Evolutionary conservation across 2,329 filamentous ascomycete genomes (phyloP).

Genomic region (Pseudogymnoascus sp.): DNA sequence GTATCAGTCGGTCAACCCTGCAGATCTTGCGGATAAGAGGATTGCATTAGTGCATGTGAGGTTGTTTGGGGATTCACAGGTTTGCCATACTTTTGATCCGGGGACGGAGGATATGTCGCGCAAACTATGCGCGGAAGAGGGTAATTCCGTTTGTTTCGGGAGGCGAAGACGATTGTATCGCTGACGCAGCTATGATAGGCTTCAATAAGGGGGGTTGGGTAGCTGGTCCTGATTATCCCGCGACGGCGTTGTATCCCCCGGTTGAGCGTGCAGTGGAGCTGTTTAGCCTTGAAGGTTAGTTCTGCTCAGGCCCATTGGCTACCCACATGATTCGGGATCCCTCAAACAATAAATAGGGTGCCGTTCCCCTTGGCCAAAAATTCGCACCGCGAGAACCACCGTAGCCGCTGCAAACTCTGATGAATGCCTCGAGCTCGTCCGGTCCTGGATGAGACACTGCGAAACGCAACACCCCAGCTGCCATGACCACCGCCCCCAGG

Average conservation of each 20-base stretch:
- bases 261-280: background rate
- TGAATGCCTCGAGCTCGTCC: background rate
- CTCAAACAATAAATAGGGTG: background rate
- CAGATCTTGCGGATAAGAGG: background rate
- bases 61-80: background rate
- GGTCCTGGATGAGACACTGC: background rate
- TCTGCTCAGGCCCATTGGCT: background rate
- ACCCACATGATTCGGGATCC: background rate
- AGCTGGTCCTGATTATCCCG: background rate
- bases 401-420: background rate
- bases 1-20: background rate
- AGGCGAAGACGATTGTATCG: background rate
- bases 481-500: background rate
- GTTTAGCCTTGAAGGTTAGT: background rate
- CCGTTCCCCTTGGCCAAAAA: background rate
- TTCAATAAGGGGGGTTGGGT: background rate
- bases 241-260: background rate
- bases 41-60: background rate
- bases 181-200: background rate
- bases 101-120: background rate
- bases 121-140: background rate
- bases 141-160: background rate
- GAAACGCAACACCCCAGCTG: background rate
- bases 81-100: slow-evolving; percentile 2
- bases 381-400: background rate